Evolutionary conservation across 768 basidiomycete genomes (phyloP).

Genomic region (Boletus rufocinnamomeus): DNA sequence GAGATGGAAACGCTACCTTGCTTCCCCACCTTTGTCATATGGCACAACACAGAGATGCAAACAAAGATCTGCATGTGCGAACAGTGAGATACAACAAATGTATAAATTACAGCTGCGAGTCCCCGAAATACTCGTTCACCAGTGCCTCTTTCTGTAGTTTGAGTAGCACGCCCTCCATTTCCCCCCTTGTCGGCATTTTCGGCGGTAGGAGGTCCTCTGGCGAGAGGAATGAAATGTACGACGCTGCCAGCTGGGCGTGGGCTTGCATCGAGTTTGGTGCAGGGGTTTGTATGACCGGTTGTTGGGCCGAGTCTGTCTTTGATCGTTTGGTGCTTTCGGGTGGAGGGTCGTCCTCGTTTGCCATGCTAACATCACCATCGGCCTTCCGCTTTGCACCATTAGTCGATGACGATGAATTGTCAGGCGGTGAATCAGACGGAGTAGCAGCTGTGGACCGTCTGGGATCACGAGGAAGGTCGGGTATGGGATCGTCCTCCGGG

Average conservation of each 20-base stretch:
- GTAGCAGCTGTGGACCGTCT: slow-evolving; percentile 1
- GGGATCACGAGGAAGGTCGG: slow-evolving; percentile 46
- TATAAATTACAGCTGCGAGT: slow-evolving; percentile 25
- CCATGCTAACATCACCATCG: slow-evolving; percentile 41
- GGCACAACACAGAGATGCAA: not conserved
- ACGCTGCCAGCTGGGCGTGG: slow-evolving; percentile 59
- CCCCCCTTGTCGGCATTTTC: slow-evolving; percentile 68
- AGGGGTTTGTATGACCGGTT: slow-evolving; percentile 1
- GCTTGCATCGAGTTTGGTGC: slow-evolving; percentile 24
- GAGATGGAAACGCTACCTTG: not conserved
- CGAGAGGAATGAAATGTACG: slow-evolving; percentile 74
- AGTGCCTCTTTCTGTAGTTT: slow-evolving; percentile 78
- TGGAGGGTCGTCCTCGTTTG: slow-evolving; percentile 32
- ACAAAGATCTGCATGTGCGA: not conserved
- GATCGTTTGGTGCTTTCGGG: slow-evolving; percentile 34
- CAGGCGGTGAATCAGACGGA: slow-evolving; percentile 25
- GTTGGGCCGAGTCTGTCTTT: slow-evolving; percentile 21
- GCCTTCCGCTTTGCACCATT: slow-evolving; percentile 57
- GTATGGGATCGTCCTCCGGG: slow-evolving; percentile 51
- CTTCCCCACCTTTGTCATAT: not conserved
- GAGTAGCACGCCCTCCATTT: slow-evolving; percentile 79
- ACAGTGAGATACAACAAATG: slow-evolving; percentile 12
- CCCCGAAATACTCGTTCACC: slow-evolving; percentile 77
- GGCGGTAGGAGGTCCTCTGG: slow-evolving; percentile 74
- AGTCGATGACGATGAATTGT: slow-evolving; percentile 19